Percentiles rank a stretch among this genome's conserved stretches.
Conservation (phyloP, 1,284 basidiomycete species). For the Rhodotorula sp. region DNA sequence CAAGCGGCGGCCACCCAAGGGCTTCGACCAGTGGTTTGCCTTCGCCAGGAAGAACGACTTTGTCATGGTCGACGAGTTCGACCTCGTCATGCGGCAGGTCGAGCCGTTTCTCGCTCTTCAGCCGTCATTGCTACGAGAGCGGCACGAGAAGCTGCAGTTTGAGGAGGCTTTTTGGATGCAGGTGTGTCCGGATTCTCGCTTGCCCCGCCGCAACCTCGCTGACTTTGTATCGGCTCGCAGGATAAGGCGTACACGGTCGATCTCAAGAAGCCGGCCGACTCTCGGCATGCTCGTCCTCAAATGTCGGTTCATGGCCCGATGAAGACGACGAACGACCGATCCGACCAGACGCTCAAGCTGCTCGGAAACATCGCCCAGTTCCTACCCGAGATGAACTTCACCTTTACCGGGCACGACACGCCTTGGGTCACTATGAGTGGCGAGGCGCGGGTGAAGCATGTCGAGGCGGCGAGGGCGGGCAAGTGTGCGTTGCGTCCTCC, state of each 20-base stretch:
- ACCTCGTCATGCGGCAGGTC: constrained; percentile 38
- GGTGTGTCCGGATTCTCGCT: neutral
- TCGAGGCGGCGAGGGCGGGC: neutral
- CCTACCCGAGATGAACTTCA: constrained; percentile 36
- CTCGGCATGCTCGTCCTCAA: no score
- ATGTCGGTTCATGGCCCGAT: constrained; percentile 27
- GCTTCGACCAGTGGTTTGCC: constrained; percentile 42
- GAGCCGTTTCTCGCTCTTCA: constrained; percentile 39
- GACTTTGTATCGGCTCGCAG: neutral
- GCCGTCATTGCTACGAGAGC: constrained; percentile 18
- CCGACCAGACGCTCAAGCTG: constrained; percentile 30
- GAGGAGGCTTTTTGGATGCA: constrained; percentile 35
- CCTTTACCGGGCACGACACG: constrained; percentile 36
- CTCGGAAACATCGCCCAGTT: constrained; percentile 14
- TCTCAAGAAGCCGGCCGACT: constrained; percentile 3
- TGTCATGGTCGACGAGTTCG: constrained; percentile 44
- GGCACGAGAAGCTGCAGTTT: constrained; percentile 28
- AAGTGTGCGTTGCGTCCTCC: neutral
- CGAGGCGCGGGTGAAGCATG: constrained; percentile 4
- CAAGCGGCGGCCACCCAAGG: constrained; percentile 38
- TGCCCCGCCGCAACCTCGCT: neutral
- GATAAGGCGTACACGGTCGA: constrained; percentile 36
- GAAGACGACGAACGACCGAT: constrained; percentile 18
- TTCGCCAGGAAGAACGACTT: constrained; percentile 34
- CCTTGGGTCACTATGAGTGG: constrained; percentile 31